Evolutionary conservation across 306 rosid genomes (phyloP), one percentile per base, ranked within the genome.

Genomic region (Rosa multiflora): DNA sequence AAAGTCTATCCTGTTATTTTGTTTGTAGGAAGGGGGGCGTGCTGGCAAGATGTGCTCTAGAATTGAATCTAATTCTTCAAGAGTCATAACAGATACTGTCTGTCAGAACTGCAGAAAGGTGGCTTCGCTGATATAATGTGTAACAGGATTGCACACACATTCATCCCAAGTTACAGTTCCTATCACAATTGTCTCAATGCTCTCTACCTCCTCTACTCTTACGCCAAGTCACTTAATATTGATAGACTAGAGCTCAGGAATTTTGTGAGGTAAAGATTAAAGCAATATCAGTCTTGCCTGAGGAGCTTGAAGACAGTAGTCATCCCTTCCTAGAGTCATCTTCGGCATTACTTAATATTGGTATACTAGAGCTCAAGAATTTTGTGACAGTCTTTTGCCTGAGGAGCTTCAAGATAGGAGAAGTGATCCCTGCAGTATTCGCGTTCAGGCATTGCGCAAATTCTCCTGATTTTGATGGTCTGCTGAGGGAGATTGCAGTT

Each of bases 1-100:
- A 20, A 29, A 66, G 73, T 8, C 14, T 37, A 18, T 61, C 48
- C 2, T 73, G 53, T 72, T 78, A 43, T 37, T 23, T 74, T 15
- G 56, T 15, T 42, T 85, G 84, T 88, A 95, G 99, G 92, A 90
- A 84, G 80, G 97, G 98, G 59, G 99, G 98, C 74, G 46, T 88
- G 67, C 79, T 95, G 70, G 99, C 94, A 40, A 91, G 78, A 89
- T 83, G 91, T 72, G 92, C 99, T 14, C 80, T 63, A 48, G 98
- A 95, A 82, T 80, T 95, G 80, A 93, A 82, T 78, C 86, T 95
- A 72, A 90, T 95, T 86, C 97, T 95, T 82, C 97, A 91, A 88
- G 86, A 88, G 81, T 86, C 89, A 42, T 91, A 74, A 82, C 69
- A 23, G 76, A 85, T 61, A 78, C 29, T 26, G 72, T 43, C 68